Conservation (phyloP, 1,139 yeast genomes). For the Yamadazyma atmosphaerica region DNA sequence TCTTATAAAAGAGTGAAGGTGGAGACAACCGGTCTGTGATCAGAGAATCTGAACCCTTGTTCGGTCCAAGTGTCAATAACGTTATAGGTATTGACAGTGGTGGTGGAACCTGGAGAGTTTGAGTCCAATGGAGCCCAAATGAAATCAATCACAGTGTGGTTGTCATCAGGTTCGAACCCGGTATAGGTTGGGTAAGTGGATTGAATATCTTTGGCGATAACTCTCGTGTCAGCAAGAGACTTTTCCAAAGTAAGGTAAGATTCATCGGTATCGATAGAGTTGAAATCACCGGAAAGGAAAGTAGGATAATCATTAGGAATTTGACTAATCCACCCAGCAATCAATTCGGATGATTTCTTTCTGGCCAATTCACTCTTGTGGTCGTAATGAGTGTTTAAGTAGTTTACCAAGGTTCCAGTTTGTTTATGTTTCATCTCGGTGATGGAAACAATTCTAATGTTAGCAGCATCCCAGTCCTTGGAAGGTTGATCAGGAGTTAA, state of each 20-base stretch:
- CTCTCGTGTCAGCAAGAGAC: conserved; percentile 21
- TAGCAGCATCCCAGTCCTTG: conserved; percentile 43
- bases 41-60: conserved; percentile 33
- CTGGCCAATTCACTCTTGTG: conserved; percentile 41
- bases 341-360: conserved; percentile 27
- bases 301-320: conserved; percentile 33
- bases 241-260: conserved; percentile 28
- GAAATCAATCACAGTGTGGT: conserved; percentile 25
- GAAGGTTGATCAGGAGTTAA: conserved; percentile 44
- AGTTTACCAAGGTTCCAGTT: conserved; percentile 26
- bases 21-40: conserved; percentile 44
- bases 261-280: conserved; percentile 14
- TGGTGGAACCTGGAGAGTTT: conserved; percentile 8
- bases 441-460: conserved; percentile 43
- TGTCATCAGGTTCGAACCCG: conserved; percentile 34
- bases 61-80: conserved; percentile 30
- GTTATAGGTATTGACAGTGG: conserved; percentile 31
- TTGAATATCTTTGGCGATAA: conserved; percentile 21
- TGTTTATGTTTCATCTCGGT: conserved; percentile 28
- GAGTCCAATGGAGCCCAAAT: conserved; percentile 27
- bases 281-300: conserved; percentile 27
- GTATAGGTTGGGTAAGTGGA: conserved; percentile 34
- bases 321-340: conserved; percentile 30
- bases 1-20: background rate
- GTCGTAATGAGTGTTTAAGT: conserved; percentile 46